These are phyloP conservation scores for Lophiostoma macrostomum DNA, from an alignment of 495 filamentous ascomycete genomes.

Conservation along the genomic window DNA sequence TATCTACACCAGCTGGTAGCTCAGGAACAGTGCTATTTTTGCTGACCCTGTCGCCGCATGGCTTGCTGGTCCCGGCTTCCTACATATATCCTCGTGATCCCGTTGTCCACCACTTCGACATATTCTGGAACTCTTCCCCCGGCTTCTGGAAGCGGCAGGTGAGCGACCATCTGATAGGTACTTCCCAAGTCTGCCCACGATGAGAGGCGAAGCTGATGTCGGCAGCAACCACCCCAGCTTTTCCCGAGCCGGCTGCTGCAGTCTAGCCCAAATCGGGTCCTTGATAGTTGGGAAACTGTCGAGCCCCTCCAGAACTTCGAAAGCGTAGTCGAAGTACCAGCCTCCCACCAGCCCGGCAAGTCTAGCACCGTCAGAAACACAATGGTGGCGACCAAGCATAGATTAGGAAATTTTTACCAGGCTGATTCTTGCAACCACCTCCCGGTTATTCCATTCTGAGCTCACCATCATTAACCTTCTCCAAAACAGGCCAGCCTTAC, in stretches of 20 bases:
- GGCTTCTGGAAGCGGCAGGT: conserved; percentile 14
- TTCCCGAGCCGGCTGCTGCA: conserved; percentile 6
- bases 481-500: conserved; percentile 14
- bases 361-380: conserved; percentile 6
- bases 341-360: conserved; percentile 9
- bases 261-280: conserved; percentile 22
- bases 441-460: conserved; percentile 21
- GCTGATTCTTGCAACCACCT: conserved; percentile 13
- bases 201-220: conserved; percentile 9
- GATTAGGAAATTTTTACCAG: conserved; percentile 28
- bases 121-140: conserved; percentile 5
- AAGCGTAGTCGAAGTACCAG: conserved; percentile 16
- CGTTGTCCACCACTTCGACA: not conserved
- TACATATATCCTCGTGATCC: conserved; percentile 12
- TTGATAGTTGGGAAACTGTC: conserved; percentile 23
- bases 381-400: conserved; percentile 21
- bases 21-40: conserved; percentile 31
- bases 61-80: not conserved
- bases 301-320: conserved; percentile 20
- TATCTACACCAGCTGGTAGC: not conserved
- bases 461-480: conserved; percentile 15
- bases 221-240: conserved; percentile 11
- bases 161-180: not conserved
- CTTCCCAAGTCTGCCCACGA: not conserved
- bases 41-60: not conserved